Base-by-base conservation (phyloP, 1,284 basidiomycete genomes). In the Agaricales sp. region DNA sequence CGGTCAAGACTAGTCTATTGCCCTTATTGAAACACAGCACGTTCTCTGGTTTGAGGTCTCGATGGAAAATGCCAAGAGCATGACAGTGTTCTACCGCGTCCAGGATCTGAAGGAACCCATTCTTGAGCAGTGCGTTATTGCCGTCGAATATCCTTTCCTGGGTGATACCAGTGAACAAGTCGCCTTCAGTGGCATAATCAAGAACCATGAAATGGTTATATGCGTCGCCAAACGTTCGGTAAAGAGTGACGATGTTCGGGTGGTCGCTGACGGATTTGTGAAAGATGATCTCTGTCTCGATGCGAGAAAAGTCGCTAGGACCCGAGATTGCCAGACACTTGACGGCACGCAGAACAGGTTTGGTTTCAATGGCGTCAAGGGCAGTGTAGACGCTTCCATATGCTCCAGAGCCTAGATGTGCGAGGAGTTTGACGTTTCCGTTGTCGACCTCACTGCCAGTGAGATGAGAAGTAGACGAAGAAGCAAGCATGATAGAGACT, bases 11-110 rank as follows among this genome's bases (percentile, higher is more conserved):
- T 39, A 87, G 73, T 52, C 70, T 68, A 50, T 70, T 65, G 43
- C 82, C 82, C 45, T 56, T 63, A 16, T 66, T 64, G 55, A 55
- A 74, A 60, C 80, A 83, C 45, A 89, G 67, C 51, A 87, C 78
- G 65, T 89, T 87, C 63, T 87, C 85, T 22, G 84, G 85, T 66
- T 87, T 88, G 56, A 88, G 67, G 60, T 87, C 85, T 41, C 85
- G 81, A 61, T 87, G 85, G 65, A 77, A 84, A 61, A 87, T 78
- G 63, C 80, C 79, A 46, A 77, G 63, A 14, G 63, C 65, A 61
- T 82, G 77, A 62, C 67, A 68, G 60, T 78, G 77, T 39, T 80
- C 74, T 55, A 87, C 78, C 12, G 82, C 79, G 56, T 83, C 81
- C 57, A 87, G 66, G 59, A 87, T 77, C 62, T 84, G 81, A 48